phyloP scores from a whole-genome alignment of 2,329 filamentous ascomycete species.

The Aspergillus pseudonomiae region DNA sequence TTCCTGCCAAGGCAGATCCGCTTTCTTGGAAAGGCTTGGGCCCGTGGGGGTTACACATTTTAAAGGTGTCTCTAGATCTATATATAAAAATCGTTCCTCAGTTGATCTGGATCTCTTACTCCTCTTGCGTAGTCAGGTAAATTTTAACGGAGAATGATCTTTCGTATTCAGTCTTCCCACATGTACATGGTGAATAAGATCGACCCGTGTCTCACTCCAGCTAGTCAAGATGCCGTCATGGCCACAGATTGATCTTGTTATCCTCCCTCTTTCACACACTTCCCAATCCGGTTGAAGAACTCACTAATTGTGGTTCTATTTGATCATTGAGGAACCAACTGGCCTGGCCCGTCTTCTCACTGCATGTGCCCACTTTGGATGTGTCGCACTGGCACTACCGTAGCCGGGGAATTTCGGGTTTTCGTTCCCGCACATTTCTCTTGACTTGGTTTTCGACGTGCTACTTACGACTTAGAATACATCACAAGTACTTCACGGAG shows the following conservation, averaged over 20 bases:
- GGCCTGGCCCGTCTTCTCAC: neutral
- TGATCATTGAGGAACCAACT: neutral
- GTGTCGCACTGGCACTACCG: neutral
- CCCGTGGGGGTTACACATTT: neutral
- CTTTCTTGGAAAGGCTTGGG: neutral
- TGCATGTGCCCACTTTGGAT: constrained; percentile 13
- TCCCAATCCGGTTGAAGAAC: neutral
- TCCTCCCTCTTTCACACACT: neutral
- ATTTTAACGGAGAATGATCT: neutral
- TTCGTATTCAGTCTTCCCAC: neutral
- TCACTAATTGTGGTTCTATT: neutral
- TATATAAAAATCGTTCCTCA: neutral
- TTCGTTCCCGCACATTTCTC: constrained; percentile 17
- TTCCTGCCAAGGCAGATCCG: neutral
- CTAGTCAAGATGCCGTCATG: constrained; percentile 13
- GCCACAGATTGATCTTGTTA: neutral
- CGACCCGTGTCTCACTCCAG: neutral
- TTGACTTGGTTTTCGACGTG: constrained; percentile 6
- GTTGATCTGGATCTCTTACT: neutral
- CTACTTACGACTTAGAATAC: neutral
- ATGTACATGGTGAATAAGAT: neutral
- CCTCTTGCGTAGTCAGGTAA: neutral
- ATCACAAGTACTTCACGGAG: constrained; percentile 1
- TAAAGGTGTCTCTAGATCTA: neutral
- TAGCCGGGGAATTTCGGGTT: constrained; percentile 30